Evolutionary conservation across 177 flowering plant species (phyloP), one percentile per base, ranked within the genome.

Genomic region (Viscum album): DNA sequence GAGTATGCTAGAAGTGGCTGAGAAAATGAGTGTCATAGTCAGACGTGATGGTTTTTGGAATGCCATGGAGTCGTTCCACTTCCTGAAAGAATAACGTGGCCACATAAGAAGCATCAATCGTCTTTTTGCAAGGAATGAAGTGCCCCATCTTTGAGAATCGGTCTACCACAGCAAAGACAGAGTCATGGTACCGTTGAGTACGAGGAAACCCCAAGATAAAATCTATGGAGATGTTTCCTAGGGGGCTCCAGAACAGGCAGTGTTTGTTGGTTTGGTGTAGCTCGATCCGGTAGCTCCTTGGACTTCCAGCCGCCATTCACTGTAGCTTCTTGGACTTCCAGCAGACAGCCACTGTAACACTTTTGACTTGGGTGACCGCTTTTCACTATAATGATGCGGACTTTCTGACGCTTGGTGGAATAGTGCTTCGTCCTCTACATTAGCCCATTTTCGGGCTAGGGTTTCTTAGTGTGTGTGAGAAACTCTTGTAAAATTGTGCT

Each of bases 131-230:
- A 16, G 67, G 62, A 31, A 73, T 68, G 54, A 73, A 73, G 23
- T 61, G 75, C 5, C 62, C 47, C 71, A 73, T 73, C 33, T 73
- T 73, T 0, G 37, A 68, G 33, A 61, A 73, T 23, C 52, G 43
- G 4, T 73, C 68, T 26, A 73, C 68, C 36, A 73, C 72, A 0
- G 69, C 68, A 52, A 73, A 64, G 3, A 69, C 41, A 0, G 58
- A 69, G 33, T 73, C 72, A 1, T 0, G 21, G 1, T 3, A 61
- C 10, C 66, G 21, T 26, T 56, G 69, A 10, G 66, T 74, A 0
- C 45, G 23, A 13, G 69, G 69, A 2, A 74, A 31, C 0, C 69
- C 76, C 68, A 73, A 1, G 13, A 31, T 45, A 68, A 73, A 73
- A 23, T 73, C 68, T 64, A 68, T 68, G 12, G 52, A 34, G 1